Evolutionary conservation across 345 rosid genomes (phyloP).

Genomic region (Syzygium grande): DNA sequence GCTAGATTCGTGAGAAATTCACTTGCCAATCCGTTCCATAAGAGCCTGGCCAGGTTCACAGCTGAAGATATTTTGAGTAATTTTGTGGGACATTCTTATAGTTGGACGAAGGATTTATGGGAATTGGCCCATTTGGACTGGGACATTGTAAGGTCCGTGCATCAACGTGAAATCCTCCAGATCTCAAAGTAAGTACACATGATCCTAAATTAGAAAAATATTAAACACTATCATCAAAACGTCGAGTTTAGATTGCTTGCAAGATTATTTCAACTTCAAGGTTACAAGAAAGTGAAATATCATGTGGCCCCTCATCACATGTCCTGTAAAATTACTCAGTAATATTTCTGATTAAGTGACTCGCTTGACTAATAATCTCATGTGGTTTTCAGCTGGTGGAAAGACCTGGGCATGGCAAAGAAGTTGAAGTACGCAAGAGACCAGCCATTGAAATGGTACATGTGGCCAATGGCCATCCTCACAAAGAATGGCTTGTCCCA

Average conservation of each 20-base stretch:
- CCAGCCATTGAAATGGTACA: slow-evolving; percentile 9
- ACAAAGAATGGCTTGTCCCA: background rate
- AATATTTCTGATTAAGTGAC: no score
- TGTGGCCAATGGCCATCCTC: slow-evolving; percentile 3
- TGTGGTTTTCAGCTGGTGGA: slow-evolving; percentile 1
- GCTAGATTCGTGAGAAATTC: background rate
- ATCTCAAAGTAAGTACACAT: background rate
- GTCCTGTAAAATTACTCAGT: background rate
- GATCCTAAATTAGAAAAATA: background rate
- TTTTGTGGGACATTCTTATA: background rate
- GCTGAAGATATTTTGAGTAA: background rate
- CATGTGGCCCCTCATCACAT: background rate
- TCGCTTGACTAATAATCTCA: background rate
- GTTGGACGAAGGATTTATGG: background rate
- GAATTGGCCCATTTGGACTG: background rate
- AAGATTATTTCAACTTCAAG: no score
- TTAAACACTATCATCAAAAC: no score
- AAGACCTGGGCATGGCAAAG: slow-evolving; percentile 1
- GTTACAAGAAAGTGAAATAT: no score
- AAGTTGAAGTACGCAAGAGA: background rate
- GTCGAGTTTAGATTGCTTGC: no score
- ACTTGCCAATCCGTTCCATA: background rate
- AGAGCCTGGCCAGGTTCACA: slow-evolving; percentile 4
- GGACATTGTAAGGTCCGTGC: background rate
- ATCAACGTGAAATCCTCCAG: background rate